Percentiles rank a stretch among this genome's conserved stretches.
Conservation (phyloP, 192 early-diverging fungal genomes). For the Backusella australiensis region DNA sequence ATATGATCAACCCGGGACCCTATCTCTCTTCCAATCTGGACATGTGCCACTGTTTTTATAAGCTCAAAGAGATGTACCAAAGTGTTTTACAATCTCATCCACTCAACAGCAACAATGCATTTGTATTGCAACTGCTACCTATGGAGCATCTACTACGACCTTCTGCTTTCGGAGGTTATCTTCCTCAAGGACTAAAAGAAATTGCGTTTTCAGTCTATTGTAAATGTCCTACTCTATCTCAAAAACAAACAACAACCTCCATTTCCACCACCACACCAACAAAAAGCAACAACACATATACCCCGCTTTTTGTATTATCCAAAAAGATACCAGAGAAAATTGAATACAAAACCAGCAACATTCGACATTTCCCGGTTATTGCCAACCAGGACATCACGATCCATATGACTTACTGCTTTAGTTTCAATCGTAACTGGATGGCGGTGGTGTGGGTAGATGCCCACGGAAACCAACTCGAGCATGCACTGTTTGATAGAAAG, state of each 20-base stretch:
- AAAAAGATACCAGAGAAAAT: conserved; percentile 37
- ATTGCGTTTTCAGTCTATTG: conserved; percentile 52
- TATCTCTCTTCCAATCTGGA: conserved; percentile 43
- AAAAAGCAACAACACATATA: conserved; percentile 19
- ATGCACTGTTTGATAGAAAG: conserved; percentile 23
- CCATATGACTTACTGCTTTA: conserved; percentile 48
- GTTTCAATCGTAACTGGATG: conserved; percentile 45
- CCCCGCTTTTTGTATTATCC: conserved; percentile 41
- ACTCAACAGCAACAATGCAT: conserved; percentile 32
- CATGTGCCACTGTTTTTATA: conserved; percentile 46
- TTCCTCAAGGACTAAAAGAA: conserved; percentile 43
- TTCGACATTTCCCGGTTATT: conserved; percentile 23
- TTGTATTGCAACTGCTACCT: conserved; percentile 43
- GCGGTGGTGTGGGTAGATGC: conserved; percentile 45
- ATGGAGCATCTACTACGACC: conserved; percentile 45
- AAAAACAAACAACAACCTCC: background rate
- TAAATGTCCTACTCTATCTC: conserved; percentile 34
- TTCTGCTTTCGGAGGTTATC: conserved; percentile 46
- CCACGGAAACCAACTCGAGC: conserved; percentile 45
- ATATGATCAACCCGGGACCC: conserved; percentile 47
- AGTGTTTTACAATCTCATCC: conserved; percentile 29
- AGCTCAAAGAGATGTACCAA: conserved; percentile 39
- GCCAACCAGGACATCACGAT: conserved; percentile 35
- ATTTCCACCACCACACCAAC: background rate
- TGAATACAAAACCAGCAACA: conserved; percentile 34